Base-by-base conservation (phyloP, 257 asterid genomes). In the Nicotiana undulata region DNA sequence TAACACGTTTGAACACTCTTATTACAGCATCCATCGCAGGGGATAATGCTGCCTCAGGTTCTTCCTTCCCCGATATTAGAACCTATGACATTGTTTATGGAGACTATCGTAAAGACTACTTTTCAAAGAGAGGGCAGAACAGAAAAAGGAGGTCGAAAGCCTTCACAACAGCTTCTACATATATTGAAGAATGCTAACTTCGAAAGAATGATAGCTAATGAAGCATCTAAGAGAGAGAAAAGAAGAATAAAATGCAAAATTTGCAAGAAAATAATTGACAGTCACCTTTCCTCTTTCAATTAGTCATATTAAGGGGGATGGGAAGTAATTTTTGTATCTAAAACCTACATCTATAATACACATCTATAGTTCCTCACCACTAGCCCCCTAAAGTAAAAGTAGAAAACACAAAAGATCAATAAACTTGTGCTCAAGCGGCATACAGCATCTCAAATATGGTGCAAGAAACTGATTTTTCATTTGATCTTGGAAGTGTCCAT, bases 1-100 rank as follows among this genome's bases (percentile, higher is more conserved):
- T 86, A 37, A 93, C 85, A 67, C 96, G 92, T 82, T 89, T 93
- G 86, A 89, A 90, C 75, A 93, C 82, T 86, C 94, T 92, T 72
- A 93, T 52, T 80, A 85, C 82, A 70, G 95, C 97, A 86, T 90
- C 95, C 93, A 93, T 89, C 15, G 98, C 98, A 65, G 98, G 97
- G 63, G 97, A 87, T 46, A 93, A 53, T 28, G 85, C 85, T 79
- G 86, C 89, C 26, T 90, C 97, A 76, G 93, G 97, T 53, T 93
- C 98, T 90, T 93, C 98, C 80, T 92, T 92, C 60, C 94, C 98
- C 81, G 94, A 84, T 74, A 92, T 82, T 83, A 93, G 86, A 83
- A 93, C 97, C 98, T 93, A 79, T 58, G 83, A 79, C 18, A 75
- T 86, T 70, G 59, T 44, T 72, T 24, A 49, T 49, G 60, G 58